Evolutionary conservation across 306 rosid species (phyloP).

Genomic region (Cicer judaicum): DNA sequence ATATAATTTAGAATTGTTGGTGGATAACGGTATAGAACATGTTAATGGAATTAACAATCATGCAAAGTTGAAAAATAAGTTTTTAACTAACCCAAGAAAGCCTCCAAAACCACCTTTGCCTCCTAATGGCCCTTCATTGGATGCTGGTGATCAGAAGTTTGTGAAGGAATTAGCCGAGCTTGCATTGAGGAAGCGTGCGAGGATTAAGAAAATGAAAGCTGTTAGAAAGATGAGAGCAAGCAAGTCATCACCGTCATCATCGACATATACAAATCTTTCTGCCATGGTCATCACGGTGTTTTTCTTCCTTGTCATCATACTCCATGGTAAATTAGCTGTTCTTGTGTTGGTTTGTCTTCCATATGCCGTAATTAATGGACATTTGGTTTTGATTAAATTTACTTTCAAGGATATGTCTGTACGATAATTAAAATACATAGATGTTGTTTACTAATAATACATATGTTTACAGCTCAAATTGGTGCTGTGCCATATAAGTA

Average conservation of each 20-base stretch:
- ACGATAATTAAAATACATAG: background rate
- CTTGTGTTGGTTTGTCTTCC: slow-evolving; percentile 23
- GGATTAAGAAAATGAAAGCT: slow-evolving; percentile 62
- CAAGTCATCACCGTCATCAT: slow-evolving; percentile 52
- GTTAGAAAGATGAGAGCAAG: slow-evolving; percentile 60
- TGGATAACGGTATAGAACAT: slow-evolving; percentile 49
- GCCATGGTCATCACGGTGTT: slow-evolving; percentile 67
- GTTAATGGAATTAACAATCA: slow-evolving; percentile 28
- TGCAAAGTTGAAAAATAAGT: slow-evolving; percentile 45
- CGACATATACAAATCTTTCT: slow-evolving; percentile 51
- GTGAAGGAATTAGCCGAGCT: slow-evolving; percentile 67
- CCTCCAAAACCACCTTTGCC: slow-evolving; percentile 76
- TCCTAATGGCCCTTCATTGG: slow-evolving; percentile 70
- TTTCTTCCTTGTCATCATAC: slow-evolving; percentile 59
- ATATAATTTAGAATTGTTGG: slow-evolving; percentile 49
- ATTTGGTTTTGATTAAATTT: slow-evolving; percentile 9
- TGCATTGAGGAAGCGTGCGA: slow-evolving; percentile 70
- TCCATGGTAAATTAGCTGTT: slow-evolving; percentile 59
- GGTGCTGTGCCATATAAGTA: background rate
- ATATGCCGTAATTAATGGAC: background rate
- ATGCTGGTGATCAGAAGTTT: slow-evolving; percentile 68
- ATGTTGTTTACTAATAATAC: slow-evolving; percentile 15
- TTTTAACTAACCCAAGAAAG: slow-evolving; percentile 51
- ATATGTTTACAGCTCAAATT: background rate
- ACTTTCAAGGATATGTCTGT: background rate